phyloP scores from a whole-genome alignment of 73 alveolate species.

The Urostyla sp. region DNA sequence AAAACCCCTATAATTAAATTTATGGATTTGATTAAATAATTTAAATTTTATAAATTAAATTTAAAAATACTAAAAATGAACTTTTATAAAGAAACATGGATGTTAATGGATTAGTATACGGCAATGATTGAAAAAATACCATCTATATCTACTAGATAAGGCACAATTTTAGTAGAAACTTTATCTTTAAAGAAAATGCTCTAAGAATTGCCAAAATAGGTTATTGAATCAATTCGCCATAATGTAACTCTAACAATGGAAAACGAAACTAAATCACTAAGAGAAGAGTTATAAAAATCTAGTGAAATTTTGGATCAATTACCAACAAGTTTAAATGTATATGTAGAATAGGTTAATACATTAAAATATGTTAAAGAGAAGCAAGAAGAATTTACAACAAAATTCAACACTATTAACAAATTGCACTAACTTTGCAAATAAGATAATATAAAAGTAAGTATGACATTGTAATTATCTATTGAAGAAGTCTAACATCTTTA shows the following conservation, averaged over 20 bases:
- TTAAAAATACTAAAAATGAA: slow-evolving; percentile 69
- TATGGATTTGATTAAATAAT: no score
- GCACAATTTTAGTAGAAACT: slow-evolving; percentile 73
- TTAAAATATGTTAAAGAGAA: slow-evolving; percentile 64
- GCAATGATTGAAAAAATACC: slow-evolving; percentile 66
- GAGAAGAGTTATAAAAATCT: slow-evolving; percentile 65
- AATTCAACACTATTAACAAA: slow-evolving; percentile 65
- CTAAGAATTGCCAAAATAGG: slow-evolving; percentile 72
- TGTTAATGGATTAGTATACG: slow-evolving; percentile 49
- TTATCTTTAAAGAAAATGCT: slow-evolving; percentile 44
- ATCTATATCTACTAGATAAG: slow-evolving; percentile 34
- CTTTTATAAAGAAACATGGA: slow-evolving; percentile 73
- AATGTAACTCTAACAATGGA: slow-evolving; percentile 75
- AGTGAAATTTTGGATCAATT: slow-evolving; percentile 58
- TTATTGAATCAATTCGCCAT: slow-evolving; percentile 70
- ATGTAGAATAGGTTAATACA: slow-evolving; percentile 70
- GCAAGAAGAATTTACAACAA: slow-evolving; percentile 55
- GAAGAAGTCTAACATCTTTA: slow-evolving; percentile 64
- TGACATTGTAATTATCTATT: slow-evolving; percentile 56
- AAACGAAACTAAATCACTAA: slow-evolving; percentile 62
- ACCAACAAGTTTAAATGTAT: slow-evolving; percentile 64
- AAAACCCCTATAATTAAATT: no score
- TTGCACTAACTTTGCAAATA: slow-evolving; percentile 60
- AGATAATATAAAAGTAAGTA: slow-evolving; percentile 56
- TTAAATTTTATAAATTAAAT: no score